Conservation (phyloP, 768 basidiomycete genomes). For the Tulasnella sp. region DNA sequence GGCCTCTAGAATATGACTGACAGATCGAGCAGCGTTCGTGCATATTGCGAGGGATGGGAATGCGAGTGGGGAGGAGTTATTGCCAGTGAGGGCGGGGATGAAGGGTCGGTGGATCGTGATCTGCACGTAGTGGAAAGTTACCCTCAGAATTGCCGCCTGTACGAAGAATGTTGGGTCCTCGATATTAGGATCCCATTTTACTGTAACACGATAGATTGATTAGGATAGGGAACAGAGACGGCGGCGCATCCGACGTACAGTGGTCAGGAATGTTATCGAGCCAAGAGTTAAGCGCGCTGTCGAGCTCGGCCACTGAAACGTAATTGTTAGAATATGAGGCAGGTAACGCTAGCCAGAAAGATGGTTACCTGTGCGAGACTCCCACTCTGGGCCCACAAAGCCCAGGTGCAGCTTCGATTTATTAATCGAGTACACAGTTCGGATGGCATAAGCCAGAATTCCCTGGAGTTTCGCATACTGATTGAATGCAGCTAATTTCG, state of each 20-base stretch:
- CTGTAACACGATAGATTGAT: conserved; percentile 36
- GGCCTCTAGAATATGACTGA: conserved; percentile 64
- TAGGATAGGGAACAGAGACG: background rate
- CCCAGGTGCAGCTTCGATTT: conserved; percentile 54
- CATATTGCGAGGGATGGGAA: conserved; percentile 73
- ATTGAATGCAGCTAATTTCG: conserved; percentile 54
- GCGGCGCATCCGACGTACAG: conserved; percentile 37
- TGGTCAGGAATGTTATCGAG: conserved; percentile 62
- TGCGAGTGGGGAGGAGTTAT: conserved; percentile 46
- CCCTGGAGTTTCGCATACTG: conserved; percentile 54
- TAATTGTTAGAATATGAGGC: background rate
- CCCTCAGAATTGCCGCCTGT: conserved; percentile 56
- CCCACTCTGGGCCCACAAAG: conserved; percentile 52
- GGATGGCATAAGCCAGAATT: conserved; percentile 56
- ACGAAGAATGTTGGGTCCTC: conserved; percentile 49
- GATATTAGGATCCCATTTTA: conserved; percentile 54
- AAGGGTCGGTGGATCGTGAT: conserved; percentile 77
- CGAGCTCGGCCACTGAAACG: conserved; percentile 55
- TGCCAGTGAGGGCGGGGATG: conserved; percentile 48
- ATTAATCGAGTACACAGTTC: conserved; percentile 71
- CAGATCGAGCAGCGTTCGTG: conserved; percentile 76
- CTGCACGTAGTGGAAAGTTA: conserved; percentile 60
- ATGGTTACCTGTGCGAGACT: conserved; percentile 48
- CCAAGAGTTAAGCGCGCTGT: conserved; percentile 69
- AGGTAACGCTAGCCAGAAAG: background rate